Conservation (phyloP, 495 filamentous ascomycete species). For the Aspergillus conjunctus region DNA sequence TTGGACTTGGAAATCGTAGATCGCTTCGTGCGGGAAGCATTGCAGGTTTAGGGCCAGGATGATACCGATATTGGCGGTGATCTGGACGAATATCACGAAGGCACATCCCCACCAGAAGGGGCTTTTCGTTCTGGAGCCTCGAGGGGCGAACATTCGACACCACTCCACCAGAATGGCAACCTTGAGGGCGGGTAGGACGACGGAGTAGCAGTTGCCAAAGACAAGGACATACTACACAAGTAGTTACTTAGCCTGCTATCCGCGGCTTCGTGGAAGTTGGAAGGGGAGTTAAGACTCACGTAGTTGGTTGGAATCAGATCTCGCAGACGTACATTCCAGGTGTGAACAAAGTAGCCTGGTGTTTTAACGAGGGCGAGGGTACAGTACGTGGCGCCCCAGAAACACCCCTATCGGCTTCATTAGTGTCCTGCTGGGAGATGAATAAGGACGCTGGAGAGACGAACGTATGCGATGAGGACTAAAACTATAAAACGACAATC, state of each 20-base stretch:
- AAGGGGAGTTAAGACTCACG: slow-evolving; percentile 12
- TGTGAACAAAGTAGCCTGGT: slow-evolving; percentile 29
- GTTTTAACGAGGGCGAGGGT: slow-evolving; percentile 18
- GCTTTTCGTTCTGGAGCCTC: not conserved
- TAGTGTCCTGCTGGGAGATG: not conserved
- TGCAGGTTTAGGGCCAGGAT: slow-evolving; percentile 17
- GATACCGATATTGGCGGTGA: not conserved
- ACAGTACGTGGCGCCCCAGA: slow-evolving; percentile 24
- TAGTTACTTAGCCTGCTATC: no score
- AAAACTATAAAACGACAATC: slow-evolving; percentile 4
- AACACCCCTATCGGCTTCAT: slow-evolving; percentile 15
- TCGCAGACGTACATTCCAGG: slow-evolving; percentile 28
- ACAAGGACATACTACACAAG: slow-evolving; percentile 15
- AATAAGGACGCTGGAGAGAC: not conserved
- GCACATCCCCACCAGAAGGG: slow-evolving; percentile 16
- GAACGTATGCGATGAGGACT: slow-evolving; percentile 1
- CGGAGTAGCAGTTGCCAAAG: slow-evolving; percentile 19
- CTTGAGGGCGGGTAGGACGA: slow-evolving; percentile 26
- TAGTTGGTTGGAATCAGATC: slow-evolving; percentile 23
- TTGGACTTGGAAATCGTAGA: slow-evolving; percentile 15
- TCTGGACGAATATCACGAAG: slow-evolving; percentile 10
- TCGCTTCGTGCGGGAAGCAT: slow-evolving; percentile 17
- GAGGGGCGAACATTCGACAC: slow-evolving; percentile 28
- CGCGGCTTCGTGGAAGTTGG: not conserved
- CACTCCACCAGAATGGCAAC: slow-evolving; percentile 29